Evolutionary conservation across 345 rosid genomes (phyloP), one percentile per base, ranked within the genome.

Genomic region (Sisymbrium altissimum): DNA sequence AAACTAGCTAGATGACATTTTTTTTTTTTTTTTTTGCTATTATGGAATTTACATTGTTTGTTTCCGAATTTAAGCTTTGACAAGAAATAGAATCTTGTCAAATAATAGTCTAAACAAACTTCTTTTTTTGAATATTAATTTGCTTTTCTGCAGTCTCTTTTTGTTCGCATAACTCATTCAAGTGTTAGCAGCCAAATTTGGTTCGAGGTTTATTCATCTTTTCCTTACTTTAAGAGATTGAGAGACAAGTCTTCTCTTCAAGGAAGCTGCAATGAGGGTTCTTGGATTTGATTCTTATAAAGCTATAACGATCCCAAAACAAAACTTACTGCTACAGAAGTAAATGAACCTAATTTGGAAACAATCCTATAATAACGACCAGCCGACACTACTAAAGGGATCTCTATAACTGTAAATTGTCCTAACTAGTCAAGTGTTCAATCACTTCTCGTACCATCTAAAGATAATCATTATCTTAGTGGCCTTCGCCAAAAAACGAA

Each of bases 231-330:
- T 66, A 17, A 18, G 15, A 46, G 60, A 66, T 3, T 38, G 18
- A 39, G 67, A 66, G 54, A 67, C 68, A 19, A 40, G 68, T 67
- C 43, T 58, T n/a, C 44, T 39, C 67, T 58, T 40, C 32, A 50
- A 40, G 68, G 79, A 75, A 75, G 73, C 36, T 75, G 79, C 79
- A 67, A 14, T 13, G 68, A 59, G n/a, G 68, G 11, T 59, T 67
- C 73, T 39, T 32, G 23, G 25, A 19, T 49, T 66, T 49, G 73
- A 48, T 58, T 66, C 68, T 59, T 27, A 58, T 18, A 55, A 64
- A 41, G 38, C 25, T 19, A 18, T 17, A 19, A 35, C 27, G 17
- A 63, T 54, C 5, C 18, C 61, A 55, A 54, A 29, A 10, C 61
- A 55, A 54, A 29, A 10, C 13, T 32, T 15, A 10, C n/a, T 30